phyloP scores from a whole-genome alignment of 495 filamentous ascomycete species.

The Penicillium lividum region DNA sequence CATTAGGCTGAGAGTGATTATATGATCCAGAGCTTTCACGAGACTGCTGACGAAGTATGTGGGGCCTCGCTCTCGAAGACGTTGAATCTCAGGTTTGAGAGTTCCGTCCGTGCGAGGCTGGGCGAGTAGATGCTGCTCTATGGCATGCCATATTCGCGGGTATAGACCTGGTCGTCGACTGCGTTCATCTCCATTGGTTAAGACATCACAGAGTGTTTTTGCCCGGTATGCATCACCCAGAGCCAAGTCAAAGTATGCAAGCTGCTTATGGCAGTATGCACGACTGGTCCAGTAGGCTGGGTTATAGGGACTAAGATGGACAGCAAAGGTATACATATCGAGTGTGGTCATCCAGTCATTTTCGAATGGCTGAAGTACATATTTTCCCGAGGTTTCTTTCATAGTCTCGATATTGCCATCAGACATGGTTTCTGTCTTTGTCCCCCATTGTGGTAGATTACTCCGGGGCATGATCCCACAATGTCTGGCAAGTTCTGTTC shows the following conservation, averaged over 20 bases:
- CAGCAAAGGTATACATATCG: constrained; percentile 40
- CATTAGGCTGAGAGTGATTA: constrained; percentile 31
- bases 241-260: constrained; percentile 80
- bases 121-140: constrained; percentile 33
- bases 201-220: constrained; percentile 57
- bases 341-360: constrained; percentile 17
- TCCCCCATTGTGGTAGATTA: constrained; percentile 28
- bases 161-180: constrained; percentile 30
- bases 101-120: constrained; percentile 8
- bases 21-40: constrained; percentile 25
- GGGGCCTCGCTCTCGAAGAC: constrained; percentile 24
- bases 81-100: constrained; percentile 11
- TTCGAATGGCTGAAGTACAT: constrained; percentile 15
- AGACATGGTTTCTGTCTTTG: background rate
- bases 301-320: constrained; percentile 62
- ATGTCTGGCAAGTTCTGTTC: constrained; percentile 8
- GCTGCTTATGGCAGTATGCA: constrained; percentile 65
- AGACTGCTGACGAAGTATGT: constrained; percentile 29
- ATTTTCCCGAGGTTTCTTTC: background rate
- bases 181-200: constrained; percentile 20
- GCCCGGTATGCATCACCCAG: constrained; percentile 82
- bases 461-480: constrained; percentile 19
- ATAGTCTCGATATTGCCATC: too few species aligned
- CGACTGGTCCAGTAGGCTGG: constrained; percentile 67
- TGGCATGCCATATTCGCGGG: constrained; percentile 29